Evolutionary conservation across 1,284 basidiomycete genomes (phyloP).

Genomic region (Ceratobasidium papillatum): DNA sequence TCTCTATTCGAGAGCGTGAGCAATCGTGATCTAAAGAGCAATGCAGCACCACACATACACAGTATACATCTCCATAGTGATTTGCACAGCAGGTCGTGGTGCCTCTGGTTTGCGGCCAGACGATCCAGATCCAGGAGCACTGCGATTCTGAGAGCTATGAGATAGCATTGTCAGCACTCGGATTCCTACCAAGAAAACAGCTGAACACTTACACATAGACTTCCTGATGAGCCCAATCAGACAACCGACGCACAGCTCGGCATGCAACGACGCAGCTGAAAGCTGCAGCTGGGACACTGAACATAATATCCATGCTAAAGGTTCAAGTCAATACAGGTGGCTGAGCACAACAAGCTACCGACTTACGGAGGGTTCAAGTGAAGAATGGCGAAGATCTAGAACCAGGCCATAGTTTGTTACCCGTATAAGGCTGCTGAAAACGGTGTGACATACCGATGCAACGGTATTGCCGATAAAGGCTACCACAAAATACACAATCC

Average conservation of each 20-base stretch:
- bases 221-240: conserved; percentile 38
- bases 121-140: neutral
- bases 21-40: neutral
- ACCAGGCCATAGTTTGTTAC: neutral
- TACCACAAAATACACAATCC: conserved; percentile 70
- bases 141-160: conserved; percentile 23
- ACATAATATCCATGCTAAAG: conserved; percentile 44
- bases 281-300: conserved; percentile 43
- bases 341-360: neutral
- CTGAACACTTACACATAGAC: conserved; percentile 38
- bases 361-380: conserved; percentile 37
- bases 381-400: conserved; percentile 20
- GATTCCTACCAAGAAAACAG: neutral
- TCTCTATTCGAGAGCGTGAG: neutral
- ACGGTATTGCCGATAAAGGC: conserved; percentile 71
- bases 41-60: conserved; percentile 15
- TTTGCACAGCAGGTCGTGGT: conserved; percentile 8
- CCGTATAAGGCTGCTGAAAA: neutral
- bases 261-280: conserved; percentile 43
- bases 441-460: conserved; percentile 61
- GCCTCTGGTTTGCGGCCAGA: neutral
- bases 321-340: neutral
- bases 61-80: conserved; percentile 41
- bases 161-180: neutral
- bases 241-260: conserved; percentile 44